Base-by-base conservation (phyloP, 2,329 filamentous ascomycete species). In the Nigrospora sphaerica region DNA sequence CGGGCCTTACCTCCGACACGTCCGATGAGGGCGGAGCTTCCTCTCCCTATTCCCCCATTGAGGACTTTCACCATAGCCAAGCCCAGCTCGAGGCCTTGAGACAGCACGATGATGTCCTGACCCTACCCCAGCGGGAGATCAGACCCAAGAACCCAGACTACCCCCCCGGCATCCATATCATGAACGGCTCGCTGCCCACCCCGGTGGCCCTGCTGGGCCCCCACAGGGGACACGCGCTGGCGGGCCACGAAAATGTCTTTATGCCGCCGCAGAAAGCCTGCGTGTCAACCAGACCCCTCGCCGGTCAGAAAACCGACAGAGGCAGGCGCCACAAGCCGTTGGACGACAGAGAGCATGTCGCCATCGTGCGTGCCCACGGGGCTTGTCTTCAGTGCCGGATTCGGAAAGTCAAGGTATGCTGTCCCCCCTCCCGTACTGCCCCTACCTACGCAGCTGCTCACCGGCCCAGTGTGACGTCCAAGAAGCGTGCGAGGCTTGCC, bases 311-410 rank as follows among this genome's bases (percentile, higher is more conserved):
- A 57, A 48, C 43, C 5, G 43, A 23, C 32, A 33, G 48, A 18
- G 61, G 61, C 39, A 58, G 54, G 46, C 58, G 61, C 42, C 54
- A 50, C 17, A 51, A 53, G 33, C 60, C 60, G 31, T 46, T 63
- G 40, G 47, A 56, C n/a, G 59, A 62, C 43, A 55, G 55, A 38
- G 63, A 69, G 49, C 67, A 74, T 59, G 75, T 74, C 38, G 72
- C 71, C 44, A 66, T 68, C 46, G 71, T 77, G 45, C 71, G 74
- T 52, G 70, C 72, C 56, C 64, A 63, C 54, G 69, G 69, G 48
- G 71, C 73, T 32, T 77, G 74, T 53, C 63, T 70, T 45, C 68
- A 67, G 47, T 77, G 74, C 58, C 71, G 67, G 52, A 64, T 71
- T 50, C 67, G 65, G 52, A 76, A 74, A 62, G 67, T 69, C 54